phyloP scores from a whole-genome alignment of 441 rosid genomes.

The Daphne laureola region DNA sequence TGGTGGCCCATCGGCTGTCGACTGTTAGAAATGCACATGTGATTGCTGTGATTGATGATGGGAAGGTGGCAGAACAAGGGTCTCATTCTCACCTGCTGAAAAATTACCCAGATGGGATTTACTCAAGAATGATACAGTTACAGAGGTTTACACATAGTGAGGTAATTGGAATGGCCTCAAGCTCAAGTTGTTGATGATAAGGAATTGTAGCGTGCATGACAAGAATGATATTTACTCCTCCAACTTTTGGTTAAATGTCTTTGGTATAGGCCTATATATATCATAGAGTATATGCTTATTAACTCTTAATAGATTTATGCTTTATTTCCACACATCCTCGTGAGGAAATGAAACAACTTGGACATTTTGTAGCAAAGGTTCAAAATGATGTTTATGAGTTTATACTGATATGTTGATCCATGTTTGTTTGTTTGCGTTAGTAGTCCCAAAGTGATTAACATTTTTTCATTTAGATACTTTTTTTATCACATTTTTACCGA shows the following conservation, averaged over 20 bases:
- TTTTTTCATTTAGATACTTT: too few relatives aligned
- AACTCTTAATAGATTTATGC: constrained; percentile 21
- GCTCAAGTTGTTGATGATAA: constrained; percentile 51
- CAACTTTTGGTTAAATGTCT: constrained; percentile 22
- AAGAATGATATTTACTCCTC: constrained; percentile 28
- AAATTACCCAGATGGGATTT: constrained; percentile 86
- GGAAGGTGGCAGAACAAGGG: constrained; percentile 94
- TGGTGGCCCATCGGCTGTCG: constrained; percentile 88
- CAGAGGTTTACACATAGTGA: constrained; percentile 93
- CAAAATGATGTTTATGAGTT: constrained; percentile 2
- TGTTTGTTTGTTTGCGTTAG: neutral
- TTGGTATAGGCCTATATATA: constrained; percentile 18
- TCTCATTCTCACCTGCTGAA: constrained; percentile 85
- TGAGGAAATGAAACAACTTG: constrained; percentile 24
- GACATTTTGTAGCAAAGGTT: constrained; percentile 16
- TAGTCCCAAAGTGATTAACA: too few relatives aligned
- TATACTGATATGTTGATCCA: neutral
- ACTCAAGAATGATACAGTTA: constrained; percentile 90
- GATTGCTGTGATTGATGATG: constrained; percentile 89
- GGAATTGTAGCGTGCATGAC: constrained; percentile 23
- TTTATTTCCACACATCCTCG: constrained; percentile 23
- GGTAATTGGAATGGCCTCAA: constrained; percentile 78
- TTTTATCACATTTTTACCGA: too few relatives aligned
- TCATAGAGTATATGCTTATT: constrained; percentile 44
- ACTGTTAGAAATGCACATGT: constrained; percentile 86